Base-by-base conservation (phyloP, 2,329 filamentous ascomycete species). In the Cyanodermella asteris region DNA sequence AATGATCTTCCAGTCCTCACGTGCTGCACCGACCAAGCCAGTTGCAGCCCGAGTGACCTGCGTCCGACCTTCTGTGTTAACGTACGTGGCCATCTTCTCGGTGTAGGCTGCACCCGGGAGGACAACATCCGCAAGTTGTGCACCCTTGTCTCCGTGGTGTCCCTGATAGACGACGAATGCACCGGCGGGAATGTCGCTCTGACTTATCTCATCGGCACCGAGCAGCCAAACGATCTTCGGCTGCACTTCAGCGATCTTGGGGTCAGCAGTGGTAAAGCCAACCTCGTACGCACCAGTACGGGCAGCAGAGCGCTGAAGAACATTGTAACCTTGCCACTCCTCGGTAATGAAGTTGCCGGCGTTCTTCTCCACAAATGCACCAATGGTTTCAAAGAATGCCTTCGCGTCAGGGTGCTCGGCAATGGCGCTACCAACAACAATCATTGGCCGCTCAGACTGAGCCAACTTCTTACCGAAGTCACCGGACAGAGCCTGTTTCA, bases 1-100 rank as follows among this genome's bases (percentile, higher is more conserved):
- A 39, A 97, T 71, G 43, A 97, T 94, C 68, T 94, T 97, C 87
- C 87, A 97, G 56, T 97, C 87, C 34, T 87, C 84, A 44, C 87
- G 70, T 28, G 84, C 70, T 26, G 81, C 87, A 31, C 87, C 87
- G 13, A 81, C 78, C 36, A 91, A 61, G 22, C 75, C 76, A 18
- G 81, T 90, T 16, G 87, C 87, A 23, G 78, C 73, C 36, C 87
- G 76, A 27, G 77, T 87, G 59, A 91, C 74, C 56, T 97, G 87
- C 13, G 87, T 80, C 40, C 87, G 77, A 28, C 87, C 87, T 53
- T 97, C 87, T 0, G 87, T 94, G 66, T 94, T 97, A 54, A 97
- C 68, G 44, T 91, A 97, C 22, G 87, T 97, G 31, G 71, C 82
- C 13, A 74, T 69, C 61, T 94, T 97, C 59, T 97, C 87, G 13